Conservation (phyloP, 345 rosid genomes). For the Populus simonii region DNA sequence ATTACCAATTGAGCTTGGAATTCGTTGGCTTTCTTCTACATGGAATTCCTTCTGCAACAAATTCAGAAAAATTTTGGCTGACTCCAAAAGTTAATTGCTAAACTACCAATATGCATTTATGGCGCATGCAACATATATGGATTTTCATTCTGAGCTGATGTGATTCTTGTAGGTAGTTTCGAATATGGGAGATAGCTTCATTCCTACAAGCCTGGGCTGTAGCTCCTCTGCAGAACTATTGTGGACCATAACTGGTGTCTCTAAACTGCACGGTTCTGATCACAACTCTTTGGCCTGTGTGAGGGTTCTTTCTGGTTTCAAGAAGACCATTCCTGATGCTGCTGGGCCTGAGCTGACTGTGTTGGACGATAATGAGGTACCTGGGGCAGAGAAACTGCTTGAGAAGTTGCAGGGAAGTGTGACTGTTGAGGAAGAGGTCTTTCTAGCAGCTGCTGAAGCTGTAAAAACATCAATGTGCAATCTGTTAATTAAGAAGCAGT, state of each 20-base stretch:
- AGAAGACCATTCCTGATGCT: slow-evolving; percentile 15
- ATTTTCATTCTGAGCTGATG: slow-evolving; percentile 5
- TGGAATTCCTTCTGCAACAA: background rate
- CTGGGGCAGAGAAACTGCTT: slow-evolving; percentile 26
- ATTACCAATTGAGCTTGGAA: background rate
- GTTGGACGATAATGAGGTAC: slow-evolving; percentile 50
- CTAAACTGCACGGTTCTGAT: slow-evolving; percentile 52
- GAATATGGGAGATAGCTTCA: slow-evolving; percentile 53
- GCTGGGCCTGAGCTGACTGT: slow-evolving; percentile 24
- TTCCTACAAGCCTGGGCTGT: slow-evolving; percentile 61
- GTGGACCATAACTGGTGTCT: slow-evolving; percentile 80
- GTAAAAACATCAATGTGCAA: slow-evolving; percentile 70
- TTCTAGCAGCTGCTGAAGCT: slow-evolving; percentile 71
- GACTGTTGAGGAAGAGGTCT: slow-evolving; percentile 51
- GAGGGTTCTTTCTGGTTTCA: slow-evolving; percentile 42
- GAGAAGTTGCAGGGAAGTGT: slow-evolving; percentile 33
- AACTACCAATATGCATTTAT: background rate
- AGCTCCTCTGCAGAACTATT: slow-evolving; percentile 43
- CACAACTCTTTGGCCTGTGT: slow-evolving; percentile 49
- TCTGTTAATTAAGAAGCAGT: slow-evolving; percentile 83
- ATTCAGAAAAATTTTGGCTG: background rate
- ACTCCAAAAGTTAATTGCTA: background rate
- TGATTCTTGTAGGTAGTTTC: slow-evolving; percentile 48
- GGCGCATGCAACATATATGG: background rate
- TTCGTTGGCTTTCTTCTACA: background rate